Base-by-base conservation (phyloP, 2,329 filamentous ascomycete genomes). In the Pestalotiopsis fici region DNA sequence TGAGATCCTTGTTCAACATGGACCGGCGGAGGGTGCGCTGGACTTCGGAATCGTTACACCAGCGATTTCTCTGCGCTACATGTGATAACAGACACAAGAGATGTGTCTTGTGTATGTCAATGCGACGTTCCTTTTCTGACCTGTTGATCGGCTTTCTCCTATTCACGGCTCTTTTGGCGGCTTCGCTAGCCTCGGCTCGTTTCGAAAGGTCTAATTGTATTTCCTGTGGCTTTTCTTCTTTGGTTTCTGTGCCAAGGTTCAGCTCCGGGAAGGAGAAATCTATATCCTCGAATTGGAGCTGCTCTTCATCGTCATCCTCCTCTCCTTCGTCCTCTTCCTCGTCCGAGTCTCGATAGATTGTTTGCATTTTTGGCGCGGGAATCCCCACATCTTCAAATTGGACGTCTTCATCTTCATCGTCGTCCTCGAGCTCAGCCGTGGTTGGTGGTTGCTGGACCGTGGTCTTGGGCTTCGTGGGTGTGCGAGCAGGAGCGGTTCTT, bases 31-130 rank as follows among this genome's bases (percentile, higher is more conserved):
- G 79, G n/a, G 80, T 80, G 54, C 83, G 85, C 75, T 97, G 93
- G 9, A 93, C 87, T 66, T 86, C 80, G 15, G 82, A 73, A 75
- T 95, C 91, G 74, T 97, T 97, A 80, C 95, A 98, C 94, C 95
- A 98, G 65, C 87, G 83, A 75, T 98, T 99, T 66, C 95, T 89
- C 67, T 89, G 84, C 71, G 92, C 87, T 18, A 91, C 86, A 78
- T 98, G 93, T 11, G 90, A 88, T 18, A 99, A 80, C 2, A 99
- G 84, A 76, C 93, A 97, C 15, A 98, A 81, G 0, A 98, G 71
- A 79, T 99, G 95, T 69, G 90, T 84, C 78, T 95, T 97, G 78
- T 99, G 96, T n/a, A 94, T 85, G 64, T 93, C 87, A 35, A 96
- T 77, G 23, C 95, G 88, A 15, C 77, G 81, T 56, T 80, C 79